Percentiles rank a stretch among this genome's conserved stretches.
Conservation (phyloP, 148 eudicot species). For the Vaccinium corymbosum region DNA sequence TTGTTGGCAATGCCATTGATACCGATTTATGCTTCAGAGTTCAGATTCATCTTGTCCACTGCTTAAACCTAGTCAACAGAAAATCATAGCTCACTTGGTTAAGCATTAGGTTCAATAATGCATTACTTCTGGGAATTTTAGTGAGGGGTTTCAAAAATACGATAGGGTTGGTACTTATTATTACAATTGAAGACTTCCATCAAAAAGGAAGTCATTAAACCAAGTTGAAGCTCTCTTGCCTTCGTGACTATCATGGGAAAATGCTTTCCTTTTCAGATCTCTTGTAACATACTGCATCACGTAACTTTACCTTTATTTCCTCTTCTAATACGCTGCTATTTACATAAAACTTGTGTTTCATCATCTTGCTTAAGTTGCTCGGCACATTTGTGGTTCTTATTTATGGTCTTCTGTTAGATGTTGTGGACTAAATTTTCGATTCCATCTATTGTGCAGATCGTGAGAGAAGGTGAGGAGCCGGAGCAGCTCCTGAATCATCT, state of each 20-base stretch:
- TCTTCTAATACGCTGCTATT: too few species aligned
- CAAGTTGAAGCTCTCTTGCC: too few species aligned
- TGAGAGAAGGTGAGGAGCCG: slow-evolving; percentile 20
- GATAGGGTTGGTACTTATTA: too few species aligned
- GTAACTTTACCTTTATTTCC: too few species aligned
- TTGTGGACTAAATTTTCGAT: background rate
- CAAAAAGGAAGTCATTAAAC: too few species aligned
- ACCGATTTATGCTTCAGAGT: too few species aligned
- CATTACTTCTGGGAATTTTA: background rate
- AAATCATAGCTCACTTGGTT: background rate
- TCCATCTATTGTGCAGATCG: slow-evolving; percentile 11
- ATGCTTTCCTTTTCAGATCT: too few species aligned
- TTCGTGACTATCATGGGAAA: too few species aligned
- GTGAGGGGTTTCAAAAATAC: background rate
- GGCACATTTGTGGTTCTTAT: background rate
- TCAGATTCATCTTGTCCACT: background rate
- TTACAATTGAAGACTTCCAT: too few species aligned
- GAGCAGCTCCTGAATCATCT: slow-evolving; percentile 19
- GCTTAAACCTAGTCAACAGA: background rate
- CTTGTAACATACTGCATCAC: too few species aligned
- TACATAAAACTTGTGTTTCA: too few species aligned
- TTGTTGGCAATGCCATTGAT: too few species aligned
- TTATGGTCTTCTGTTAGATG: background rate
- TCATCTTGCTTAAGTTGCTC: background rate
- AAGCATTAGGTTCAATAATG: background rate